Conservation (phyloP, 2,329 filamentous ascomycete genomes). For the Cercospora nicotianae region DNA sequence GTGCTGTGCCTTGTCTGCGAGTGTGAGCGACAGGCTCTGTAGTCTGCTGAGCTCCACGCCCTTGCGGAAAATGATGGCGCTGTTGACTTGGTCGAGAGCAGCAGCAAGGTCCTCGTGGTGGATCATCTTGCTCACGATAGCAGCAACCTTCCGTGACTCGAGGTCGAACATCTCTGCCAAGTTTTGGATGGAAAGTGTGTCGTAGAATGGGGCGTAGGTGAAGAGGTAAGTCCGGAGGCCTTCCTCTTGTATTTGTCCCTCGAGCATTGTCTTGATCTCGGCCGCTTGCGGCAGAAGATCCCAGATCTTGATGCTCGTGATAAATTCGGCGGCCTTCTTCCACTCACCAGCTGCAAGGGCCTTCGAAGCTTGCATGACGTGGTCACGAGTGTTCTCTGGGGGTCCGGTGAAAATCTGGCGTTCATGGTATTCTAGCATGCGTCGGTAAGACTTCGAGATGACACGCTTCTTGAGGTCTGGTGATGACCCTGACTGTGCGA, state of each 20-base stretch:
- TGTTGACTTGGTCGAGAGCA: slow-evolving; percentile 95
- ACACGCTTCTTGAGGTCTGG: slow-evolving; percentile 96
- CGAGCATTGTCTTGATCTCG: slow-evolving; percentile 95
- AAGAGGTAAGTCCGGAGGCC: slow-evolving; percentile 97
- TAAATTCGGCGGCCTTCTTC: slow-evolving; percentile 93
- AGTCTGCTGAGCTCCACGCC: slow-evolving; percentile 95
- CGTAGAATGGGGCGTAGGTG: slow-evolving; percentile 98
- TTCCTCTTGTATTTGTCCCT: slow-evolving; percentile 97
- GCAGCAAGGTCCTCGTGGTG: slow-evolving; percentile 97
- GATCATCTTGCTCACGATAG: slow-evolving; percentile 98
- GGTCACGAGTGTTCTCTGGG: slow-evolving; percentile 97
- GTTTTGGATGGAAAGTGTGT: slow-evolving; percentile 84
- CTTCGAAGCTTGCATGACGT: slow-evolving; percentile 99
- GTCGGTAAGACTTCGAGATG: slow-evolving; percentile 98
- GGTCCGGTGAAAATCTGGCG: slow-evolving; percentile 98
- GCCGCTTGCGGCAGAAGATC: slow-evolving; percentile 91
- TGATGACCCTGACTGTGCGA: slow-evolving; percentile 94
- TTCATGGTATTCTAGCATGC: slow-evolving; percentile 99
- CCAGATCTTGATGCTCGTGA: slow-evolving; percentile 99
- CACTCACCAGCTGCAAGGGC: slow-evolving; percentile 94
- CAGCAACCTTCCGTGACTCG: slow-evolving; percentile 83
- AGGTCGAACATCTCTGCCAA: slow-evolving; percentile 95
- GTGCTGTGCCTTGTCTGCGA: slow-evolving; percentile 93
- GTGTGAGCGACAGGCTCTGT: slow-evolving; percentile 88
- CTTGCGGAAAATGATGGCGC: slow-evolving; percentile 98